A percentile compares a stretch with the other conserved stretches of the same genome.
Conservation (phyloP, 2,329 filamentous ascomycete species). For the Colletotrichum sp. region DNA sequence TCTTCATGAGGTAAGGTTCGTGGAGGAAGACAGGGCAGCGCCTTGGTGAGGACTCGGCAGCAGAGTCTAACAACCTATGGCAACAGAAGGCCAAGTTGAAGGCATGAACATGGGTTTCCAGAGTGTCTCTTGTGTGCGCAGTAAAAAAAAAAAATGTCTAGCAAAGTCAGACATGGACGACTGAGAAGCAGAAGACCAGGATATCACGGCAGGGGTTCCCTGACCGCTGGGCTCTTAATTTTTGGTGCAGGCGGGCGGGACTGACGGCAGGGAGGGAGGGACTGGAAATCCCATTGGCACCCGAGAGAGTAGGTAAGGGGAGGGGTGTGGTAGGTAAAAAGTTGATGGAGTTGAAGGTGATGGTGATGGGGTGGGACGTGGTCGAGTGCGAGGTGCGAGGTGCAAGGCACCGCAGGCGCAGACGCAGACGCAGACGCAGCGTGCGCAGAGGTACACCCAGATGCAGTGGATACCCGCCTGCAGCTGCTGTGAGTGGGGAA, state of each 20-base stretch:
- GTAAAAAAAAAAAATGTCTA: not conserved
- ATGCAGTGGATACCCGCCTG: not conserved
- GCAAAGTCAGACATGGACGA: constrained; percentile 1
- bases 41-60: not conserved
- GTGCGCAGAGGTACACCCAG: not conserved
- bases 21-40: not conserved
- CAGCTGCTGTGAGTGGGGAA: constrained; percentile 3
- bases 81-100: not conserved
- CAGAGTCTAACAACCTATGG: not conserved
- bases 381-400: constrained; percentile 10
- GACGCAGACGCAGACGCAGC: not conserved
- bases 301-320: not conserved
- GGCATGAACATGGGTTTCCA: not conserved
- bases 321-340: not conserved
- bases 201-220: not conserved
- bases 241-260: constrained; percentile 9
- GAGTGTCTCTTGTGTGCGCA: not conserved
- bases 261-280: constrained; percentile 16
- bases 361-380: constrained; percentile 19
- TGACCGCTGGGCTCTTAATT: constrained; percentile 5
- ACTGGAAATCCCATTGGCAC: constrained; percentile 5
- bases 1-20: not conserved
- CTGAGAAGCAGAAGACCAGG: not conserved
- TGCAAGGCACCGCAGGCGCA: not conserved
- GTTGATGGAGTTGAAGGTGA: not conserved